These are phyloP conservation scores for Russula compacta DNA, from an alignment of 768 basidiomycete species.

Conservation along the genomic window DNA sequence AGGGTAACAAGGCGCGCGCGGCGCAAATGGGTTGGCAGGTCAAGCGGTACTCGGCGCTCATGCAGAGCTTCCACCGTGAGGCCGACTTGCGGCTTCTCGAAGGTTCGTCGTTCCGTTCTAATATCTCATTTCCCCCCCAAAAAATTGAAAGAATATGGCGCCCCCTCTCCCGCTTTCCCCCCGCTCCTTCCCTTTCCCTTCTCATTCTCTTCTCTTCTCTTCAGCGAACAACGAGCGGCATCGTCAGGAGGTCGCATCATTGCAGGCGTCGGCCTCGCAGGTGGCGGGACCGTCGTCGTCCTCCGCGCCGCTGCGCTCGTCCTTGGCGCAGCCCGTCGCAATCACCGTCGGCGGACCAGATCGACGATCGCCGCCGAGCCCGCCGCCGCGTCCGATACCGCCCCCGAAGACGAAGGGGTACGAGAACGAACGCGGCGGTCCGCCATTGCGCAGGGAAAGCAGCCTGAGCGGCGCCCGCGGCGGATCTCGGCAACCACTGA, in stretches of 20 bases:
- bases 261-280: conserved; percentile 17
- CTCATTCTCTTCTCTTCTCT: conserved; percentile 19
- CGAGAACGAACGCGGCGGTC: background rate
- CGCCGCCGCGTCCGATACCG: conserved; percentile 7
- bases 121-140: background rate
- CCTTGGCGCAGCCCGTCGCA: conserved; percentile 3
- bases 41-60: conserved; percentile 67
- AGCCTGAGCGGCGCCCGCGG: conserved; percentile 11
- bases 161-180: background rate
- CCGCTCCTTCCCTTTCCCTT: background rate
- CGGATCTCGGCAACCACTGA: conserved; percentile 10
- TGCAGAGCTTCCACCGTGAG: conserved; percentile 72
- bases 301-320: background rate
- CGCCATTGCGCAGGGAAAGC: conserved; percentile 11
- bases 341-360: conserved; percentile 6
- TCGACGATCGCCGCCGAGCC: background rate
- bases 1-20: conserved; percentile 67
- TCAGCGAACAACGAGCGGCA: conserved; percentile 23
- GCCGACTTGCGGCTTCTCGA: conserved; percentile 61
- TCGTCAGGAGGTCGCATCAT: conserved; percentile 16
- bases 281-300: conserved; percentile 5
- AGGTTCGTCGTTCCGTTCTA: conserved; percentile 34
- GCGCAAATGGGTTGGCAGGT: conserved; percentile 79
- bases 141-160: background rate
- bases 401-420: conserved; percentile 1